Percentiles rank a stretch among this genome's conserved stretches.
Conservation (phyloP, 2,329 filamentous ascomycete genomes). For the Dendrostoma leiphaemia region DNA sequence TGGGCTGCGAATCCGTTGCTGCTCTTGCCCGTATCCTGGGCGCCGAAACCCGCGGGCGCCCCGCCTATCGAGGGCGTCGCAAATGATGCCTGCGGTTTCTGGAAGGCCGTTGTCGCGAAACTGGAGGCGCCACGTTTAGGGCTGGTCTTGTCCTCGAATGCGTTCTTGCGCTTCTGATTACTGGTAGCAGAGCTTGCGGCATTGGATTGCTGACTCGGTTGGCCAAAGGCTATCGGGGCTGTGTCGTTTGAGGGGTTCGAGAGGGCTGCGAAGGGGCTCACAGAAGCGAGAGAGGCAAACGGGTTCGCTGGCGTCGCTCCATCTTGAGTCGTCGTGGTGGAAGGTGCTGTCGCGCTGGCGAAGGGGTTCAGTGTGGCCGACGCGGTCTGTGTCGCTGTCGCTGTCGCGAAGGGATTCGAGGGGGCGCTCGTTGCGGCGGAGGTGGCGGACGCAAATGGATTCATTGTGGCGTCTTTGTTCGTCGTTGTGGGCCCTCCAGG, state of each 20-base stretch:
- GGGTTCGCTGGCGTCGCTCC: constrained; percentile 10
- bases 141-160: constrained; percentile 7
- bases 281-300: constrained; percentile 5
- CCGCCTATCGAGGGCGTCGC: background rate
- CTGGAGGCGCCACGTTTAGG: constrained; percentile 6
- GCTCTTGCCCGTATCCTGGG: constrained; percentile 8
- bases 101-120: constrained; percentile 6
- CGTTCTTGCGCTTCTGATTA: constrained; percentile 16
- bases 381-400: constrained; percentile 6
- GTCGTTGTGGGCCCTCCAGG: constrained; percentile 7
- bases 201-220: background rate
- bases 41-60: constrained; percentile 2
- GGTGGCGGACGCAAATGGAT: constrained; percentile 13
- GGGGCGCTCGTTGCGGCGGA: background rate
- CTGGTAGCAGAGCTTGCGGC: background rate
- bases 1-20: constrained; percentile 16
- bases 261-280: constrained; percentile 8
- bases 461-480: constrained; percentile 6
- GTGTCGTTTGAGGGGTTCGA: background rate
- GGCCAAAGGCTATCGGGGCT: background rate
- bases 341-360: background rate
- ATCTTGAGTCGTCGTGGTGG: background rate
- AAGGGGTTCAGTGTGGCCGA: constrained; percentile 5
- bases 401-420: constrained; percentile 21
- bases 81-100: constrained; percentile 5